phyloP scores from a whole-genome alignment of 495 filamentous ascomycete species.

The Neurospora sp. region DNA sequence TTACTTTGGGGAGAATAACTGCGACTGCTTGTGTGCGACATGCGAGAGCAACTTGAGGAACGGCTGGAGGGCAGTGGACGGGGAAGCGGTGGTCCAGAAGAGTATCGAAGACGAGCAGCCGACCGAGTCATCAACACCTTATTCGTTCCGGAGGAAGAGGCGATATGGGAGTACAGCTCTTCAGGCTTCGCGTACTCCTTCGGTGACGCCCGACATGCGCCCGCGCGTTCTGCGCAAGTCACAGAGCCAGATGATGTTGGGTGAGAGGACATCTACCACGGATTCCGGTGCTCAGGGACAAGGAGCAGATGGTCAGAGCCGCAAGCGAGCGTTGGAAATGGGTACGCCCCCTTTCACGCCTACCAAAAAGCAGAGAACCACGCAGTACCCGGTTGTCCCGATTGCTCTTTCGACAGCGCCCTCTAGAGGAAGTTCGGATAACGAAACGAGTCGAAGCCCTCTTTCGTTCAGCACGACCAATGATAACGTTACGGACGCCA shows the following conservation, averaged over 20 bases:
- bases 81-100: constrained; percentile 29
- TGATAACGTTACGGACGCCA: constrained; percentile 27
- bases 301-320: neutral
- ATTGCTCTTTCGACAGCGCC: constrained; percentile 11
- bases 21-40: constrained; percentile 84
- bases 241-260: constrained; percentile 19
- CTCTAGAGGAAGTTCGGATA: constrained; percentile 19
- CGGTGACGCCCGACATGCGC: constrained; percentile 38
- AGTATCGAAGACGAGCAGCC: constrained; percentile 32
- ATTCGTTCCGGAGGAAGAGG: constrained; percentile 34
- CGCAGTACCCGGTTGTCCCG: constrained; percentile 21
- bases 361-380: constrained; percentile 30
- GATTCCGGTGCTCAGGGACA: constrained; percentile 4
- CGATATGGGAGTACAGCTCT: constrained; percentile 27
- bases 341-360: constrained; percentile 37
- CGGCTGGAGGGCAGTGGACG: constrained; percentile 58
- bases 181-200: constrained; percentile 33
- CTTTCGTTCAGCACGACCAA: constrained; percentile 16
- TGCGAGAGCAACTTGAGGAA: constrained; percentile 71
- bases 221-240: constrained; percentile 30
- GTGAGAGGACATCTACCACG: constrained; percentile 19
- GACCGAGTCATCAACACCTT: constrained; percentile 5
- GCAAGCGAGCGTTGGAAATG: constrained; percentile 5
- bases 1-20: constrained; percentile 92
- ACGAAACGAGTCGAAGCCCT: constrained; percentile 9